Base-by-base conservation (phyloP, 2,329 filamentous ascomycete species). In the Monilinia fructigena region DNA sequence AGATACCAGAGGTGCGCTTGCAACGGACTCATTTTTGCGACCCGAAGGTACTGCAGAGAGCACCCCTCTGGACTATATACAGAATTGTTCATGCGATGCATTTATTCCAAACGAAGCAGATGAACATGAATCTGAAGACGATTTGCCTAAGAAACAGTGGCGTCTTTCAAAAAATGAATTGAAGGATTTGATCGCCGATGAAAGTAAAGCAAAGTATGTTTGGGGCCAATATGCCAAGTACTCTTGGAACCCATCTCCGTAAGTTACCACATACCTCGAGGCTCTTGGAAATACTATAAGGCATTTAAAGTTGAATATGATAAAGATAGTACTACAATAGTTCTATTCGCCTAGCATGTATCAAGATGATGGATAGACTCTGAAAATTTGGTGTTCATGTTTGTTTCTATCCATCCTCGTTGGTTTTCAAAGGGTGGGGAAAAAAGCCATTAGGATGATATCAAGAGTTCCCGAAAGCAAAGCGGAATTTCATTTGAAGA, bases 101-200 rank as follows among this genome's bases (percentile, higher is more conserved):
- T 60, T 50, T 11, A 18, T 18, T 1, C 45, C 45, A 20, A 12
- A 35, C 8, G 7, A 28, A 26, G 20, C 14, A 8, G n/a, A 38
- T 8, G 14, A 26, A 16, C 14, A 45, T 12, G 52, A 45, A n/a
- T 2, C 31, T 26, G 14, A 63, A 4, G 58, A 61, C 23, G 58
- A 61, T 26, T 61, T 61, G 31, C 28, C 28, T 10, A 31, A 61
- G n/a, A 31, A 26, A 38, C 20, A 50, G 35, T 61, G 58, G 58
- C 14, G 45, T 50, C 58, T 61, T 14, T 1, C 20, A 12, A n/a
- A 61, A 2, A 12, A 50, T 16, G 58, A 61, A 12, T 23, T 61
- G n/a, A 14, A 38, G 5, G 45, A 61, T 1, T 26, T 61, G 5
- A 61, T 61, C n/a, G 4, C 8, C 8, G 45, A 61, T n/a, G 58